These are phyloP conservation scores for Neonectria coccinea DNA, from an alignment of 2,329 filamentous ascomycete genomes.

Conservation along the genomic window DNA sequence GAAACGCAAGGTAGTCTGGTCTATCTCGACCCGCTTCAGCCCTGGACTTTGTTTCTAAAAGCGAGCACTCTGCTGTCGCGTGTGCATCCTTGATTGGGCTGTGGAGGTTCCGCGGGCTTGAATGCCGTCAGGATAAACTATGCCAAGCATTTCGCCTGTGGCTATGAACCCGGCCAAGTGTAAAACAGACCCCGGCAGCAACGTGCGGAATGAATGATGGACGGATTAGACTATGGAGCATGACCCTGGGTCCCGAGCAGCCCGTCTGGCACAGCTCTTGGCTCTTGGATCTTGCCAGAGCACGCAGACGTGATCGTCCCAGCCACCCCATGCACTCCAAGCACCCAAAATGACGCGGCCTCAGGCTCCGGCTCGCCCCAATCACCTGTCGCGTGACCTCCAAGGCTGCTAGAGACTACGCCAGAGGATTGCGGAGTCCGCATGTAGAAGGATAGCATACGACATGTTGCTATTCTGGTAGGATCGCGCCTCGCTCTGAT, in stretches of 20 bases:
- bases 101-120: slow-evolving; percentile 3
- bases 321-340: neutral
- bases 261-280: neutral
- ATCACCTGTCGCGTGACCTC: slow-evolving; percentile 8
- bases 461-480: slow-evolving; percentile 41
- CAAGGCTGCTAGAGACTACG: no score
- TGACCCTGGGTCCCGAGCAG: neutral
- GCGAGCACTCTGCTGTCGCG: slow-evolving; percentile 11
- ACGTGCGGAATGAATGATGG: neutral
- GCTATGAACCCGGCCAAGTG: neutral
- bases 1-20: neutral
- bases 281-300: neutral
- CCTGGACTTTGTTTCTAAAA: neutral
- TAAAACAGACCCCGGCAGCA: slow-evolving; percentile 4
- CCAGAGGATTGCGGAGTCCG: neutral
- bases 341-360: neutral
- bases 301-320: neutral
- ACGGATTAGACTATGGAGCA: neutral
- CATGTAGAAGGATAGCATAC: slow-evolving; percentile 24
- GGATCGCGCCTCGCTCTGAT: neutral
- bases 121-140: slow-evolving; percentile 16
- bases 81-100: slow-evolving; percentile 26
- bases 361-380: neutral
- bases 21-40: slow-evolving; percentile 15
- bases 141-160: slow-evolving; percentile 22